These are phyloP conservation scores for Agrocybe praecox DNA, from an alignment of 768 basidiomycete species.

Conservation along the genomic window DNA sequence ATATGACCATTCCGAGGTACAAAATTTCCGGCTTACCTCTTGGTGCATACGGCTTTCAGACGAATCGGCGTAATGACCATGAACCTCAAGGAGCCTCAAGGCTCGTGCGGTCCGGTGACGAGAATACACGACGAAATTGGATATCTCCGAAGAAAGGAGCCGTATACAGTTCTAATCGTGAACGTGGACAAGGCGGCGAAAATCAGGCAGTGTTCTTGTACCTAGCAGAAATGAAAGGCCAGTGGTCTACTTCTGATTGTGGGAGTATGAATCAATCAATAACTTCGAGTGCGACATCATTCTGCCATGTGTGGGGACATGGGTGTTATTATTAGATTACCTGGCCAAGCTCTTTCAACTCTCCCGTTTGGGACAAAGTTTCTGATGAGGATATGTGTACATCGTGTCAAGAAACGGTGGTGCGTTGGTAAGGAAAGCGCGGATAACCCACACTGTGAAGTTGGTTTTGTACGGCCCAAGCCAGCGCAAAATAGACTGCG, in stretches of 20 bases:
- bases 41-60: neutral
- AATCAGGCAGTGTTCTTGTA: too few relatives aligned
- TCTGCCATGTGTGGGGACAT: slow-evolving; percentile 2
- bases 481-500: slow-evolving; percentile 1
- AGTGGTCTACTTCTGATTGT: neutral
- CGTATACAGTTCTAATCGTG: too few relatives aligned
- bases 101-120: too few relatives aligned
- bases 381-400: neutral
- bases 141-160: too few relatives aligned
- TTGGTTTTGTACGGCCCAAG: too few relatives aligned
- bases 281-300: neutral
- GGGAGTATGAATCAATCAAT: neutral
- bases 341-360: neutral
- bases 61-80: neutral
- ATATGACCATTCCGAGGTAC: neutral
- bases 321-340: neutral
- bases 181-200: too few relatives aligned
- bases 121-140: too few relatives aligned
- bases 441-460: too few relatives aligned
- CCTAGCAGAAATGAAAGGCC: neutral
- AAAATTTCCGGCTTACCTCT: neutral
- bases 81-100: neutral
- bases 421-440: too few relatives aligned
- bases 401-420: neutral
- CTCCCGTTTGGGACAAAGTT: neutral